Evolutionary conservation across 2,329 filamentous ascomycete genomes (phyloP).

Genomic region (Stachybotrys chlorohalonatus): DNA sequence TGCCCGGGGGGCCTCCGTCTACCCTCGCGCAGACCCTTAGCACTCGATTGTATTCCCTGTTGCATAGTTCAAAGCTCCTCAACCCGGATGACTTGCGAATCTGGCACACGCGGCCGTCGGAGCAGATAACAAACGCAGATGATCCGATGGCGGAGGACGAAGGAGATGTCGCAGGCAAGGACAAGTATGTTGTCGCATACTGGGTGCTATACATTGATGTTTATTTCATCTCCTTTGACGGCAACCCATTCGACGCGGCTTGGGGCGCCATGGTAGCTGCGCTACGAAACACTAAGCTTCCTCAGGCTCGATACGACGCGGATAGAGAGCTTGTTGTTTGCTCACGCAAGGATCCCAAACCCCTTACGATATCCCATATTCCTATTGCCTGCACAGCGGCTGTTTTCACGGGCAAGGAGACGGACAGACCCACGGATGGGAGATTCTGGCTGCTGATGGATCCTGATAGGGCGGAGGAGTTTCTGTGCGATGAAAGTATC

Average conservation of each 20-base stretch:
- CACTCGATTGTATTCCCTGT: slow-evolving; percentile 66
- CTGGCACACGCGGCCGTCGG: slow-evolving; percentile 47
- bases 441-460: slow-evolving; percentile 74
- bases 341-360: slow-evolving; percentile 45
- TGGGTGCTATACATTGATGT: slow-evolving; percentile 95
- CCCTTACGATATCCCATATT: slow-evolving; percentile 52
- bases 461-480: slow-evolving; percentile 84
- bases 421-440: slow-evolving; percentile 31
- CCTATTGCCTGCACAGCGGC: slow-evolving; percentile 72
- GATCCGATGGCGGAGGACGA: slow-evolving; percentile 26
- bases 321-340: slow-evolving; percentile 76
- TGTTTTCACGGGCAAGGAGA: slow-evolving; percentile 62
- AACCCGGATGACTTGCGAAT: slow-evolving; percentile 63
- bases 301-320: slow-evolving; percentile 71
- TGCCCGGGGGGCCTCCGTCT: slow-evolving; percentile 75
- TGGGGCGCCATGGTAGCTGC: slow-evolving; percentile 82
- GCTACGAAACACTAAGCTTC: slow-evolving; percentile 66
- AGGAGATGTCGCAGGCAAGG: slow-evolving; percentile 20
- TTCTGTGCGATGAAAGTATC: slow-evolving; percentile 72
- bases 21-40: slow-evolving; percentile 77
- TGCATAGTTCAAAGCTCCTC: slow-evolving; percentile 64
- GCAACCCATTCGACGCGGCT: slow-evolving; percentile 83
- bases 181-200: slow-evolving; percentile 63
- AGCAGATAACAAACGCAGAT: slow-evolving; percentile 37
- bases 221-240: slow-evolving; percentile 88